phyloP scores from a whole-genome alignment of 495 filamentous ascomycete species.

The Pyrenopolyporus hunteri region DNA sequence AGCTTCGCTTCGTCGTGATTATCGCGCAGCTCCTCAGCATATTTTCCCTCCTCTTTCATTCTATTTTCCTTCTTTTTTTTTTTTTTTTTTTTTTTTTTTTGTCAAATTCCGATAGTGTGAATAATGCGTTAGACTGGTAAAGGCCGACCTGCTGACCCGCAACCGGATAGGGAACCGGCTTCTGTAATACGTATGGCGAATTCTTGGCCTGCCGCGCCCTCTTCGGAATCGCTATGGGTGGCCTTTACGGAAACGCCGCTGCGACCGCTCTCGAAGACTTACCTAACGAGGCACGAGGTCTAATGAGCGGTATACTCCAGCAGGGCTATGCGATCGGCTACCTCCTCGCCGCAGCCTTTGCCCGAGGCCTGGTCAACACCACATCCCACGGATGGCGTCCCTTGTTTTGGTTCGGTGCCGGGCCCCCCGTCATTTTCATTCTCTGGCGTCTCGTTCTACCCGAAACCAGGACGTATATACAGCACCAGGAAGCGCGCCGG shows the following conservation, averaged over 20 bases:
- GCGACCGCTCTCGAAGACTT: slow-evolving; percentile 88
- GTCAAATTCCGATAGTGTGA: too few relatives aligned
- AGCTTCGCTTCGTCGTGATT: slow-evolving; percentile 38
- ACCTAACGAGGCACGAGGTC: slow-evolving; percentile 72
- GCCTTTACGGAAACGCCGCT: slow-evolving; percentile 85
- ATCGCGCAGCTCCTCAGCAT: neutral
- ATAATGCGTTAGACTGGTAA: too few relatives aligned
- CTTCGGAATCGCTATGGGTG: slow-evolving; percentile 91
- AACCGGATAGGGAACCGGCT: slow-evolving; percentile 67
- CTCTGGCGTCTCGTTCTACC: slow-evolving; percentile 76
- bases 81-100: too few relatives aligned
- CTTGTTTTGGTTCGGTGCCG: slow-evolving; percentile 85
- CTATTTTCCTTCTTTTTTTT: too few relatives aligned
- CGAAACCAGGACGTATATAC: slow-evolving; percentile 72
- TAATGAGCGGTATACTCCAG: slow-evolving; percentile 82
- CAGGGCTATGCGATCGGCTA: slow-evolving; percentile 92
- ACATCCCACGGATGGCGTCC: slow-evolving; percentile 80
- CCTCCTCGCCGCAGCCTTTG: slow-evolving; percentile 78
- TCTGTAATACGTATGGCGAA: slow-evolving; percentile 75
- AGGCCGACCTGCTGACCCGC: slow-evolving; percentile 36
- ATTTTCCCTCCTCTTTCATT: too few relatives aligned
- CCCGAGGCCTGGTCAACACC: slow-evolving; percentile 72
- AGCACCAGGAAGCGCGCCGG: slow-evolving; percentile 65
- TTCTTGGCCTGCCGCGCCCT: slow-evolving; percentile 82
- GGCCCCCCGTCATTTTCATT: slow-evolving; percentile 81